Percentiles rank a stretch among this genome's conserved stretches.
These are phyloP conservation scores for Colletotrichum somersetense DNA, from an alignment of 2,329 filamentous ascomycete genomes.

Conservation along the genomic window DNA sequence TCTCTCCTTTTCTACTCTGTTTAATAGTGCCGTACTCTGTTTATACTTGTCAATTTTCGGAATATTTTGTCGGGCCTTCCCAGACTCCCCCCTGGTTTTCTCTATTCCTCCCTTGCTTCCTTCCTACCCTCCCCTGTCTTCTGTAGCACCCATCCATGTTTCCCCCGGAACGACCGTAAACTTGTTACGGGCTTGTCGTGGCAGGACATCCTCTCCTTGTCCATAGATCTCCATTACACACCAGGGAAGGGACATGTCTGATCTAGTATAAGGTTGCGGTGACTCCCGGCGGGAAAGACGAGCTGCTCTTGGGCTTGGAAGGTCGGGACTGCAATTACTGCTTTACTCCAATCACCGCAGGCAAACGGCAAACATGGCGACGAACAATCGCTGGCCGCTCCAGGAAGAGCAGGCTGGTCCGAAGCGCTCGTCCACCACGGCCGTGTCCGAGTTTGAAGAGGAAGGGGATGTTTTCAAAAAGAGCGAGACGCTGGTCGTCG, in stretches of 20 bases:
- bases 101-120: not conserved
- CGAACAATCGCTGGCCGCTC: constrained; percentile 34
- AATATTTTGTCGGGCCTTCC: not conserved
- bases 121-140: not conserved
- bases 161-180: not conserved
- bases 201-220: not conserved
- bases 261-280: constrained; percentile 30
- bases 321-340: constrained; percentile 11
- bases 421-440: constrained; percentile 15
- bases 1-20: not conserved
- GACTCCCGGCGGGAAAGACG: not conserved
- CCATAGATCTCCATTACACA: not conserved
- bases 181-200: not conserved
- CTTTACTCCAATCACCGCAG: constrained; percentile 10
- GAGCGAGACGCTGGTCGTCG: constrained; percentile 43
- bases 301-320: not conserved
- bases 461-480: not conserved
- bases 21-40: not conserved
- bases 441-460: constrained; percentile 17
- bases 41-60: no score
- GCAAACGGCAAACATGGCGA: constrained; percentile 20
- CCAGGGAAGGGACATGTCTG: not conserved
- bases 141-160: not conserved
- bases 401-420: constrained; percentile 31
- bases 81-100: not conserved